Evolutionary conservation across 331 rosid species (phyloP).

Genomic region (Saraca asoca): DNA sequence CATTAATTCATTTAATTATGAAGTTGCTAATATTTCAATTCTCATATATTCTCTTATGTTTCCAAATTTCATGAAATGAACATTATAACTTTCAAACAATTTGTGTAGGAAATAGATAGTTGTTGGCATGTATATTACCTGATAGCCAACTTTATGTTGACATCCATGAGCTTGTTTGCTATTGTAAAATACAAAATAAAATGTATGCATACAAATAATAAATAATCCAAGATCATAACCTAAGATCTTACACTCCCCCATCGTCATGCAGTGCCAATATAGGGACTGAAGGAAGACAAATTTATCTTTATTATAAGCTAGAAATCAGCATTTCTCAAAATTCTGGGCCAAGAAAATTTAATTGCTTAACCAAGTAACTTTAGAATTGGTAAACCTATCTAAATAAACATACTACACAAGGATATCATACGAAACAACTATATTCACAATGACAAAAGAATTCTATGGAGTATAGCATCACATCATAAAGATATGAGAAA

Average conservation of each 20-base stretch:
- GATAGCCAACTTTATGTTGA: too few relatives aligned
- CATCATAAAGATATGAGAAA: constrained; percentile 25
- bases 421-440: constrained; percentile 9
- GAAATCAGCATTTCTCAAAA: not conserved
- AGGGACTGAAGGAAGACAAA: not conserved
- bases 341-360: not conserved
- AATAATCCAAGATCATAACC: constrained; percentile 10
- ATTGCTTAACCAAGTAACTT: not conserved
- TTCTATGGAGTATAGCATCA: constrained; percentile 1
- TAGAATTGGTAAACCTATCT: not conserved
- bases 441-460: not conserved
- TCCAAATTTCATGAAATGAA: too few relatives aligned
- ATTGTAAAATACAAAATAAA: too few relatives aligned
- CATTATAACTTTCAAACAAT: too few relatives aligned
- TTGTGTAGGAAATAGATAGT: too few relatives aligned
- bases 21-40: too few relatives aligned
- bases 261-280: not conserved
- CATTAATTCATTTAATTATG: too few relatives aligned
- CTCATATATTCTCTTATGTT: too few relatives aligned
- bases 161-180: too few relatives aligned
- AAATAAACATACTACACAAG: constrained; percentile 10
- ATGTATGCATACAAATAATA: not conserved
- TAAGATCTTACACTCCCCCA: not conserved
- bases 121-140: too few relatives aligned
- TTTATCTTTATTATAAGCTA: constrained; percentile 8